Evolutionary conservation across 768 basidiomycete genomes (phyloP), one percentile per base, ranked within the genome.

Genomic region (Pleurotus salmoneostramineus): DNA sequence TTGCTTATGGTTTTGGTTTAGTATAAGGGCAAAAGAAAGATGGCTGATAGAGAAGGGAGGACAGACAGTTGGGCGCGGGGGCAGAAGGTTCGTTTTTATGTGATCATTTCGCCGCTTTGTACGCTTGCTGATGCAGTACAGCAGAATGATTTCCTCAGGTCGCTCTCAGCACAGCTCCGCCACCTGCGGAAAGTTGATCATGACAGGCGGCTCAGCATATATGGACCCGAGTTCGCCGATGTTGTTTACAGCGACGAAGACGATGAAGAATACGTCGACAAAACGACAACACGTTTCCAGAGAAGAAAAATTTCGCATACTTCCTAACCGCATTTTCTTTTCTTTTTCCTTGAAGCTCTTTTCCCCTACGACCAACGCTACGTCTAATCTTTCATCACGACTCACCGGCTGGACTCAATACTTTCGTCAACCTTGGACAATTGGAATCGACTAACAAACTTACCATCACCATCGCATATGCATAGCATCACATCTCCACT

Each of bases 81-180:
- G 34, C 66, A 75, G 37, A 89, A 87, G 81, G 89, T 88, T 54
- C 58, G 77, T 4, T 46, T 10, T 42, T 8, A 43, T 3, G 50
- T 35, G n/a, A 50, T 7, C 15, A 36, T 6, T 36, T 36, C 15
- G n/a, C 54, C 34, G 45, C 40, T 15, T 21, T 17, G n/a, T 27
- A 45, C 7, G 12, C 37, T 5, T 35, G 15, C 21, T 17, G 32
- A 31, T 49, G 50, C 47, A 12, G 55, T 35, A 17, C 34, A 35
- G 32, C 52, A 91, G 89, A 86, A 74, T 63, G 86, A 88, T 32
- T 91, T 91, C 63, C 75, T 87, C 63, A 89, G 81, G 66, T 81
- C 83, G 3, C 70, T 91, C 50, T 72, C 78, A 7, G 56, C 70
- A n/a, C 77, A 82, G 59, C 74, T 91, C 48, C 81, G 85, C 14